phyloP scores from a whole-genome alignment of 139 green algal genomes.

The Chlamydomonas schloesseri region DNA sequence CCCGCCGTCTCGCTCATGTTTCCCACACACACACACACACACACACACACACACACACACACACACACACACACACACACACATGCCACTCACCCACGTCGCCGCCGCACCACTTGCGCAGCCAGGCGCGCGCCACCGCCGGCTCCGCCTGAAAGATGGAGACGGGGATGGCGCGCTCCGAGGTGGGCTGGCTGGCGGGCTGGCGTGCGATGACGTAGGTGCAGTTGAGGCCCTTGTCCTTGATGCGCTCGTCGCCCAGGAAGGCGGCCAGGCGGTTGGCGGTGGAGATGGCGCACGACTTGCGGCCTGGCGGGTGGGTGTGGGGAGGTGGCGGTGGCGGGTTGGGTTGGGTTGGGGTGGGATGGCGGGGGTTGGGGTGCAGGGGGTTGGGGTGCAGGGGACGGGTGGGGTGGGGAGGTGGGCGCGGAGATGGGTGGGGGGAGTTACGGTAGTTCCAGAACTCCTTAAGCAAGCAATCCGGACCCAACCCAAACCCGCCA shows the following conservation, averaged over 20 bases:
- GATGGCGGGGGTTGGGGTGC: no score
- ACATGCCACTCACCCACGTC: constrained; percentile 57
- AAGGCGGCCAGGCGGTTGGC: constrained; percentile 91
- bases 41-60: no score
- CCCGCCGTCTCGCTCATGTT: no score
- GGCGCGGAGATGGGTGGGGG: no score
- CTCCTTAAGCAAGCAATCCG: no score
- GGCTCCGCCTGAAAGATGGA: constrained; percentile 94
- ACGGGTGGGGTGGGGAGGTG: no score
- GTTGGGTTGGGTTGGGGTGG: no score
- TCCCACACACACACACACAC: no score
- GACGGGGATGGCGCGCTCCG: constrained; percentile 92
- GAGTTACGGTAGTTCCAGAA: no score
- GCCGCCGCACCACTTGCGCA: constrained; percentile 89
- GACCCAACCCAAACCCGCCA: no score
- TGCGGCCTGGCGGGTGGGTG: constrained; percentile 71
- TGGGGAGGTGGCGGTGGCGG: not conserved
- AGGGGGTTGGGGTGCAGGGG: no score
- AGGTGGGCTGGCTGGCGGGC: constrained; percentile 70
- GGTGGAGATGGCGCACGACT: constrained; percentile 92
- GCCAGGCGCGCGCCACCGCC: constrained; percentile 85
- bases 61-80: no score
- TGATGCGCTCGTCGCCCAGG: constrained; percentile 93
- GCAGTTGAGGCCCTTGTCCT: constrained; percentile 92
- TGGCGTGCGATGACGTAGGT: constrained; percentile 62